Evolutionary conservation across 106 monocot species (phyloP), one percentile per base, ranked within the genome.

Genomic region (Dioscorea alata): DNA sequence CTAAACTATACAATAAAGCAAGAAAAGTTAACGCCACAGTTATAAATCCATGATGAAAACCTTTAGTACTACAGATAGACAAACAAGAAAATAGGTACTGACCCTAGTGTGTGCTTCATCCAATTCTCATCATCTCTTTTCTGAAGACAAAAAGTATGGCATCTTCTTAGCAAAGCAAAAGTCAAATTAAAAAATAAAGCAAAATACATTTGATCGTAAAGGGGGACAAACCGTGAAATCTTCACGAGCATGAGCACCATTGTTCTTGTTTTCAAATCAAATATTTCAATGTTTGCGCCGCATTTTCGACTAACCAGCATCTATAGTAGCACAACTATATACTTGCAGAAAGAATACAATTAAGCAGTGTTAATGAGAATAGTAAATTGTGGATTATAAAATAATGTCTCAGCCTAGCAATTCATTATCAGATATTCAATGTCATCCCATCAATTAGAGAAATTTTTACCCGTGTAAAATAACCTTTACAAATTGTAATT

Each of bases 181-280:
- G 20, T 3, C 48, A 33, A 18, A 63, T 23, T 17, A 28, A 48
- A 49, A n/a, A n/a, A 57, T 13, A 28, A 48, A 61, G 68, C 34
- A 24, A 66, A 12, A 34, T 4, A 22, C 23, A 23, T n/a, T 61
- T 7, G 8, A 34, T 28, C 42, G 64, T 19, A 52, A 33, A 63
- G 13, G 32, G 52, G 61, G 80, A 67, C 86, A 81, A 17, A 93
- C 97, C 56, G 85, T 77, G 69, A 92, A 99, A 76, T 99, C 97
- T 87, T 92, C 97, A 66, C 86, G 89, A 62, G 97, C 92, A 90
- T 99, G 97, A 59, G 97, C 97, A 70, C 97, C 97, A 87, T 92
- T 84, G 65, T 92, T 99, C 70, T 99, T n/a, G n/a, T n/a, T n/a
- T n/a, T n/a, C n/a, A n/a, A n/a, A n/a, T n/a, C n/a, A n/a, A n/a